Evolutionary conservation across 345 rosid species (phyloP).

Genomic region (Gossypium bickii): DNA sequence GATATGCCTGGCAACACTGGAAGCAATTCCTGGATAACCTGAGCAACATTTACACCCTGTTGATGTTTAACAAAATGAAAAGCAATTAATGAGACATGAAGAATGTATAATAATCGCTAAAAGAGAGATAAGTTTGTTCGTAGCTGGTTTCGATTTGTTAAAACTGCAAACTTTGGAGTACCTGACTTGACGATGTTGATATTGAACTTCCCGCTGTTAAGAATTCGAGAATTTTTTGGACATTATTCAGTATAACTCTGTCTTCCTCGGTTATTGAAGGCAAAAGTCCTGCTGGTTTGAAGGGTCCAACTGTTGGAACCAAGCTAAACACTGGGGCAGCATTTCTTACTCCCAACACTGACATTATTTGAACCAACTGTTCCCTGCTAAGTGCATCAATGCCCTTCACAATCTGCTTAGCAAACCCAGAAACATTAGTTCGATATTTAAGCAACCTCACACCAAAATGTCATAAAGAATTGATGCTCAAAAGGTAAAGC

Average conservation of each 20-base stretch:
- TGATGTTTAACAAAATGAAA: neutral
- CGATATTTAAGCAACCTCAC: constrained; percentile 3
- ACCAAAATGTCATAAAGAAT: neutral
- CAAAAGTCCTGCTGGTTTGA: constrained; percentile 66
- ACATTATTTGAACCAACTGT: constrained; percentile 72
- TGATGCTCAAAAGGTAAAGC: neutral
- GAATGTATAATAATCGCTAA: neutral
- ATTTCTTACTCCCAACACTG: constrained; percentile 58
- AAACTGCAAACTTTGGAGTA: constrained; percentile 16
- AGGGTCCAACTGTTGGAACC: constrained; percentile 73
- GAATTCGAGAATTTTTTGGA: constrained; percentile 69
- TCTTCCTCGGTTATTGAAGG: constrained; percentile 88
- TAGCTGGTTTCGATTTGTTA: neutral
- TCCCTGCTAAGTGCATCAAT: constrained; percentile 92
- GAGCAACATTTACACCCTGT: constrained; percentile 2
- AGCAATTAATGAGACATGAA: neutral
- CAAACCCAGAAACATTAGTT: constrained; percentile 12
- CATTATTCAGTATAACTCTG: constrained; percentile 61
- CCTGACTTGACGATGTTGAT: constrained; percentile 58
- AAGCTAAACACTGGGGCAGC: constrained; percentile 68
- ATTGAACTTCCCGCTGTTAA: constrained; percentile 69
- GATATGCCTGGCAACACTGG: constrained; percentile 2
- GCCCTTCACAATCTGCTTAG: constrained; percentile 80
- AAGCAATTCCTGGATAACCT: neutral
- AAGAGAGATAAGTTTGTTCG: neutral